Conservation (phyloP, 2,329 filamentous ascomycete genomes). For the Phialophora tarda region DNA sequence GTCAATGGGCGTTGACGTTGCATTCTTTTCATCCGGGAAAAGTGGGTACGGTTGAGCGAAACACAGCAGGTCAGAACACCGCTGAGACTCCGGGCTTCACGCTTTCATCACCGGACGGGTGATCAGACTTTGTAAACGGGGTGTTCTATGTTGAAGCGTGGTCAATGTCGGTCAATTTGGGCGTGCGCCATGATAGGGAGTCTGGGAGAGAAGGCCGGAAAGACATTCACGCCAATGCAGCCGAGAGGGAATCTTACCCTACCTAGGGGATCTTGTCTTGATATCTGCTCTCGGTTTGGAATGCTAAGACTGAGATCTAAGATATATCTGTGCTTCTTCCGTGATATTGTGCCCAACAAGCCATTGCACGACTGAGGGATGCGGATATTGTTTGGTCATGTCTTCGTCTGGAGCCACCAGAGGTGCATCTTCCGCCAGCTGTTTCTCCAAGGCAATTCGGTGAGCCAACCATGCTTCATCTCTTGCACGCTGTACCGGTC, state of each 20-base stretch:
- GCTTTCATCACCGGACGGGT: background rate
- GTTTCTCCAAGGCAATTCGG: constrained; percentile 9
- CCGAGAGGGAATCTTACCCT: background rate
- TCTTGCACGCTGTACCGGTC: constrained; percentile 15
- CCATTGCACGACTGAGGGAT: constrained; percentile 23
- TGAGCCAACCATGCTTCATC: constrained; percentile 3
- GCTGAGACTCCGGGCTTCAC: background rate
- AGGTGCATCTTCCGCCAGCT: constrained; percentile 10
- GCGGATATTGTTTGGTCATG: constrained; percentile 13
- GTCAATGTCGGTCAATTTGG: background rate
- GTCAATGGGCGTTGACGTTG: constrained; percentile 13
- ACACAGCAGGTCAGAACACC: background rate
- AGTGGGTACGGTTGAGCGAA: background rate
- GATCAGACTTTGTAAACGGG: background rate
- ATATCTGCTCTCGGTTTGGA: background rate
- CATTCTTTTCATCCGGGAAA: background rate
- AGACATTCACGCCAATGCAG: background rate
- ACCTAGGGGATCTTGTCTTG: background rate
- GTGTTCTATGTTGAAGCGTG: background rate
- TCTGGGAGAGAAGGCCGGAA: background rate
- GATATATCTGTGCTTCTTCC: constrained; percentile 5
- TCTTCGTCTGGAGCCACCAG: constrained; percentile 14
- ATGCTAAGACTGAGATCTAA: background rate
- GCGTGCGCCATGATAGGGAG: background rate
- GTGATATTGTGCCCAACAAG: constrained; percentile 23